Evolutionary conservation across 1,284 basidiomycete genomes (phyloP).

Genomic region (Ustilago hordei): DNA sequence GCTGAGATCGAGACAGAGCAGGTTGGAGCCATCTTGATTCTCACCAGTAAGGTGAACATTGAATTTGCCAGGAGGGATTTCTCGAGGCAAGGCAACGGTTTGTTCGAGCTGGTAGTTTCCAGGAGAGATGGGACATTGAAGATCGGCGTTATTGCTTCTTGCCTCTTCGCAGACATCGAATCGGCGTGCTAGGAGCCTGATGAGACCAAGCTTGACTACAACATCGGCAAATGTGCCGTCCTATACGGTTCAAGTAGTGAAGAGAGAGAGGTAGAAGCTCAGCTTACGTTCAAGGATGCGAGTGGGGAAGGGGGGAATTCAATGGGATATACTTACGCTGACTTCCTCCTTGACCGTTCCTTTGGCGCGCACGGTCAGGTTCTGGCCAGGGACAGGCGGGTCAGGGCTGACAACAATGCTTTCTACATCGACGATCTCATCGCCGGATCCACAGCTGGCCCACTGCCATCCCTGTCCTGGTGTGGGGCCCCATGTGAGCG

Average conservation of each 20-base stretch:
- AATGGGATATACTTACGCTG: slow-evolving; percentile 52
- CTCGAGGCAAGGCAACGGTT: slow-evolving; percentile 62
- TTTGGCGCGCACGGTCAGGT: slow-evolving; percentile 63
- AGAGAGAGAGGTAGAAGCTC: background rate
- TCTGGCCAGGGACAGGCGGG: slow-evolving; percentile 64
- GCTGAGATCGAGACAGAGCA: slow-evolving; percentile 82
- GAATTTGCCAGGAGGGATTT: slow-evolving; percentile 76
- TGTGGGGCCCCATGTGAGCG: slow-evolving; percentile 12
- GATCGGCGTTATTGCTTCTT: slow-evolving; percentile 57
- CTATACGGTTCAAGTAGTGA: slow-evolving; percentile 8
- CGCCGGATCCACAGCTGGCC: slow-evolving; percentile 56
- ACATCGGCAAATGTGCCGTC: slow-evolving; percentile 65
- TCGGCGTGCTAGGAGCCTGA: slow-evolving; percentile 57
- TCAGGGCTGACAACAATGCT: slow-evolving; percentile 63
- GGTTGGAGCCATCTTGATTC: slow-evolving; percentile 80
- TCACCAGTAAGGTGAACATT: slow-evolving; percentile 79
- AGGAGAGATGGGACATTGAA: slow-evolving; percentile 64
- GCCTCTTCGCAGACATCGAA: slow-evolving; percentile 66
- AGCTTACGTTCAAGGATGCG: background rate
- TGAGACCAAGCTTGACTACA: slow-evolving; percentile 65
- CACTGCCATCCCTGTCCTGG: slow-evolving; percentile 59
- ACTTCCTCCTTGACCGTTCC: slow-evolving; percentile 55
- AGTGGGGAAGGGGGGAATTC: too few relatives aligned
- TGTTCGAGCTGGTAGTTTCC: slow-evolving; percentile 64
- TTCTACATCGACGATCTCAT: slow-evolving; percentile 54